phyloP scores from a whole-genome alignment of 257 asterid genomes.

The Vinca minor region DNA sequence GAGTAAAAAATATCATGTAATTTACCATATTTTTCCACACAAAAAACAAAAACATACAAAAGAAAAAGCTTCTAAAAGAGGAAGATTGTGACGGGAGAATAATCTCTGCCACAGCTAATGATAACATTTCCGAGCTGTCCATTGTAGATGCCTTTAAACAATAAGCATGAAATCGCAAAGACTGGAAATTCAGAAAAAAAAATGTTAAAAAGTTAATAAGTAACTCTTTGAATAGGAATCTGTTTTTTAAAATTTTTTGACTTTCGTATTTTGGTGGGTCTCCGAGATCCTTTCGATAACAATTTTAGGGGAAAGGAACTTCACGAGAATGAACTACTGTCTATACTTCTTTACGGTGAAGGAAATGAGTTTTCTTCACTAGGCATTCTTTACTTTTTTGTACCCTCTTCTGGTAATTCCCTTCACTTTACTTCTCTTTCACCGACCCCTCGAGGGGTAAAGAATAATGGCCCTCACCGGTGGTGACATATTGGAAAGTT shows the following conservation, averaged over 20 bases:
- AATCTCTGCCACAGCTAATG: slow-evolving; percentile 8
- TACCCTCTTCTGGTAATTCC: slow-evolving; percentile 4
- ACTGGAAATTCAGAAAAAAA: slow-evolving; percentile 6
- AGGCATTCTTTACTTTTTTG: slow-evolving; percentile 1
- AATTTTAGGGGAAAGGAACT: not conserved
- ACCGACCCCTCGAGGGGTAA: not conserved
- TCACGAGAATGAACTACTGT: slow-evolving; percentile 3
- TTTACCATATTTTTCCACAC: not conserved
- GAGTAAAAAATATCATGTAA: not conserved
- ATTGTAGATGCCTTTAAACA: not conserved
- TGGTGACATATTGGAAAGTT: too few relatives aligned
- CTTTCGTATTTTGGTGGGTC: too few relatives aligned
- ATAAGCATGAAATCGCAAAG: not conserved
- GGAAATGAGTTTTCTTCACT: slow-evolving; percentile 1
- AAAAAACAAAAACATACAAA: too few relatives aligned
- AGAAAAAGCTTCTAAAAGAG: not conserved
- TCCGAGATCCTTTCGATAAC: too few relatives aligned
- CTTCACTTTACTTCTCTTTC: not conserved
- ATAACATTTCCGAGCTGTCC: slow-evolving; percentile 9
- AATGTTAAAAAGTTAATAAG: too few relatives aligned
- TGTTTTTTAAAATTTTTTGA: too few relatives aligned
- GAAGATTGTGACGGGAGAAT: slow-evolving; percentile 6
- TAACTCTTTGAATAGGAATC: too few relatives aligned
- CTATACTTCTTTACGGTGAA: not conserved
- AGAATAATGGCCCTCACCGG: not conserved